Conservation (phyloP, 305 asterid species). For the Caryopteris hybrid region DNA sequence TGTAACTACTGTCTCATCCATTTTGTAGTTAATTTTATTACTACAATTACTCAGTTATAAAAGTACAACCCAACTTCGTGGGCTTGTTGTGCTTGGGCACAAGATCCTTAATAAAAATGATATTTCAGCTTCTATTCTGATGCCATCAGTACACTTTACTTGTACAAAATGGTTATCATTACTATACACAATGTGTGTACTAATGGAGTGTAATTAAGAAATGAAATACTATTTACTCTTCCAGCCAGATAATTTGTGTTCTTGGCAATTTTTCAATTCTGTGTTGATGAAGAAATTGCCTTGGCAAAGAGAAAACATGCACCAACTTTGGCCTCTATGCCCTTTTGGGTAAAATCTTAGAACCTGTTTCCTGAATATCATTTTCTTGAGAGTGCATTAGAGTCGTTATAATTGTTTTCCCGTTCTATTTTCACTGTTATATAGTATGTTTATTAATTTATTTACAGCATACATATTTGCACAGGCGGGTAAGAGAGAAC, state of each 20-base stretch:
- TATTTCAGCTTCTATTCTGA: neutral
- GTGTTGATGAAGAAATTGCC: neutral
- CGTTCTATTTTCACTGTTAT: neutral
- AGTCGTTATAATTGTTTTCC: too few relatives aligned
- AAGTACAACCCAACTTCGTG: neutral
- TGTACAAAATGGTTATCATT: neutral
- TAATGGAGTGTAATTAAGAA: neutral
- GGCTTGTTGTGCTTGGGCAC: neutral
- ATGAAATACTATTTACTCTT: neutral
- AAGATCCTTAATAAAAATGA: neutral
- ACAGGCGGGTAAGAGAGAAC: conserved; percentile 45
- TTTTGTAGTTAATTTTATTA: neutral
- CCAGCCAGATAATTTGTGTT: neutral
- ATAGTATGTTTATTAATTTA: neutral
- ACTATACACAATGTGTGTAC: neutral
- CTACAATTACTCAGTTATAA: neutral
- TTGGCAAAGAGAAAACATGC: neutral
- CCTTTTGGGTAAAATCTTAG: neutral
- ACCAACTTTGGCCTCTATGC: neutral
- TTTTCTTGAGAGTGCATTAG: neutral
- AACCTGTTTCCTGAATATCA: neutral
- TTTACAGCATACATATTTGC: conserved; percentile 60
- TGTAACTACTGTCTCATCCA: neutral
- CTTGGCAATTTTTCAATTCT: neutral
- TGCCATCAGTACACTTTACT: neutral